Conservation (phyloP, 352 stramenopile genomes). For the Thraustochytrium aureum region DNA sequence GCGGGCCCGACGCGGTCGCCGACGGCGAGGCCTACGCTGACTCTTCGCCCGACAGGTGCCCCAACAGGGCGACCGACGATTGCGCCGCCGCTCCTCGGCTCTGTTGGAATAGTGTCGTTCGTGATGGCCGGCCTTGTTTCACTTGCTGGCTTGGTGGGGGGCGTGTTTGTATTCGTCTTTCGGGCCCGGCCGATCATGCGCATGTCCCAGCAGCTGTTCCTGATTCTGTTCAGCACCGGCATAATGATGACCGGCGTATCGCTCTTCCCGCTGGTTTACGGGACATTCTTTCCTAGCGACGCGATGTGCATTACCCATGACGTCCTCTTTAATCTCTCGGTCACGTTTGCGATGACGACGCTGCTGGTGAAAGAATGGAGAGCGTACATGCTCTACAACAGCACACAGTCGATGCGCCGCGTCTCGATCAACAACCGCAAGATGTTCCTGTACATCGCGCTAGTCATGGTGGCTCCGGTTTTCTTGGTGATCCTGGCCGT, state of each 20-base stretch:
- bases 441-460: constrained; percentile 1
- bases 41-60: not conserved
- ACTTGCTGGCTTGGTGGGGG: not conserved
- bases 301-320: constrained; percentile 13
- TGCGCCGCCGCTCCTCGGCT: not conserved
- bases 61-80: constrained; percentile 17
- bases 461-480: not conserved
- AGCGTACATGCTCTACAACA: constrained; percentile 1
- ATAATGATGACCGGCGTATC: not conserved
- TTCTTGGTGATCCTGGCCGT: constrained; percentile 16
- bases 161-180: not conserved
- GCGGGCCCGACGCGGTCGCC: not conserved
- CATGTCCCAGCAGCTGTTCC: constrained; percentile 27
- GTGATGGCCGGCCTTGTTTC: constrained; percentile 1
- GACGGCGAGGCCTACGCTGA: constrained; percentile 1
- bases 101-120: constrained; percentile 2
- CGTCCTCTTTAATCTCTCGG: constrained; percentile 15
- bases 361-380: constrained; percentile 39
- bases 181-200: constrained; percentile 15
- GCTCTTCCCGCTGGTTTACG: constrained; percentile 5
- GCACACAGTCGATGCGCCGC: constrained; percentile 2
- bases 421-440: constrained; percentile 4
- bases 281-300: not conserved
- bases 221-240: constrained; percentile 17
- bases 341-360: constrained; percentile 17